A percentile compares a stretch with the other conserved stretches of the same genome.
Evolutionary conservation across 805 yeast genomes (phyloP).

Genomic region (Ogataea ganodermae): DNA sequence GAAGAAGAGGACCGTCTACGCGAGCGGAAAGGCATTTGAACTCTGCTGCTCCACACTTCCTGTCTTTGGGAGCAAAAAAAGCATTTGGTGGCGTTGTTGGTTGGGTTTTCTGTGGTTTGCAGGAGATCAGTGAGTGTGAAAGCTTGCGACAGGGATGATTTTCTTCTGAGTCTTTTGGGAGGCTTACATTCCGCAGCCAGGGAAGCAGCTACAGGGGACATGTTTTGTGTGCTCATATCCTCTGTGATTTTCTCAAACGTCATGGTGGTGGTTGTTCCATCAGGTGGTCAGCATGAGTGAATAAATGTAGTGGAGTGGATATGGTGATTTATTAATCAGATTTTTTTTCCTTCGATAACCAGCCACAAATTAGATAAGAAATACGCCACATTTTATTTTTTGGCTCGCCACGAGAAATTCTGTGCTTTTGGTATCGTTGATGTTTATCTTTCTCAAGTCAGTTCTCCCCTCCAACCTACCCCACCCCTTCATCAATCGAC

Average conservation of each 20-base stretch:
- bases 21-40: not conserved
- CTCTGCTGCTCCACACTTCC: not conserved
- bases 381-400: not conserved
- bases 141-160: constrained; percentile 26
- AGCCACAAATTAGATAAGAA: not conserved
- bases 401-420: not conserved
- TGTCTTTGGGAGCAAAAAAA: constrained; percentile 11
- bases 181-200: not conserved
- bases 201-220: no score
- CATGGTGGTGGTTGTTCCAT: not conserved
- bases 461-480: no score
- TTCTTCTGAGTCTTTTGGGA: constrained; percentile 16
- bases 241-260: not conserved
- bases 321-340: not conserved
- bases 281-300: no score
- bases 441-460: no score
- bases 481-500: no score
- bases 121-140: constrained; percentile 21
- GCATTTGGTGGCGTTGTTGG: constrained; percentile 1
- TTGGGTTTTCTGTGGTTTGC: not conserved
- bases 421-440: not conserved
- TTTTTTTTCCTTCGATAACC: not conserved
- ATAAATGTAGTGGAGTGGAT: no score
- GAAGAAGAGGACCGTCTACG: constrained; percentile 25
- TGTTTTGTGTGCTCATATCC: no score